Evolutionary conservation across 305 asterid genomes (phyloP).

Genomic region (Plantago coronopus): DNA sequence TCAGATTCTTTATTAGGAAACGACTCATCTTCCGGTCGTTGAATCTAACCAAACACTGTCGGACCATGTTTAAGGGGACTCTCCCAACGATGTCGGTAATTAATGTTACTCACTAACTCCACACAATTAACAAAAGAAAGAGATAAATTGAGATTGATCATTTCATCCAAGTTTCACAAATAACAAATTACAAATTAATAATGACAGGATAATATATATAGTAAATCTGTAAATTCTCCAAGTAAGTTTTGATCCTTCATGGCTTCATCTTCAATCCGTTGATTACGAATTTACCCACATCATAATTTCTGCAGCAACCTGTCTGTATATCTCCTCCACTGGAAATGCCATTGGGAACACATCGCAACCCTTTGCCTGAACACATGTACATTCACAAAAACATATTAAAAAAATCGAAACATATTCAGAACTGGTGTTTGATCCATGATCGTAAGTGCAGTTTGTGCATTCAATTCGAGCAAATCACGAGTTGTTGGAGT

Average conservation of each 20-base stretch:
- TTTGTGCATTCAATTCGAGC: not conserved
- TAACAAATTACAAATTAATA: not conserved
- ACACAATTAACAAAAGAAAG: too few relatives aligned
- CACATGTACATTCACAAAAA: not conserved
- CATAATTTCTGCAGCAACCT: slow-evolving; percentile 60
- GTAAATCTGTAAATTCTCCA: too few relatives aligned
- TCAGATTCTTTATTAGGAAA: too few relatives aligned
- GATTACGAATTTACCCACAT: slow-evolving; percentile 36
- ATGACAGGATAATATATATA: too few relatives aligned
- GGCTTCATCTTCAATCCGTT: not conserved
- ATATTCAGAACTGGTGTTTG: too few relatives aligned
- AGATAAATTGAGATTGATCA: too few relatives aligned
- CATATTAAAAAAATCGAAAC: not conserved
- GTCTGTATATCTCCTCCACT: slow-evolving; percentile 59
- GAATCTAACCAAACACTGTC: too few relatives aligned
- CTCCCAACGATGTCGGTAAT: too few relatives aligned
- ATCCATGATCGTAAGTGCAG: not conserved
- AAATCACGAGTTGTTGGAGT: slow-evolving; percentile 8
- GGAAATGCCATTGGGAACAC: slow-evolving; percentile 31
- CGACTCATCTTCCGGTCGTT: too few relatives aligned
- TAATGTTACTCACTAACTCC: too few relatives aligned
- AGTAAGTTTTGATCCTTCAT: too few relatives aligned
- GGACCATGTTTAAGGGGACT: too few relatives aligned
- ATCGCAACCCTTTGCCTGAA: slow-evolving; percentile 37
- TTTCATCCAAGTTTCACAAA: not conserved